Evolutionary conservation across 805 yeast genomes (phyloP).

Genomic region (Sporopachydermia lactativora): DNA sequence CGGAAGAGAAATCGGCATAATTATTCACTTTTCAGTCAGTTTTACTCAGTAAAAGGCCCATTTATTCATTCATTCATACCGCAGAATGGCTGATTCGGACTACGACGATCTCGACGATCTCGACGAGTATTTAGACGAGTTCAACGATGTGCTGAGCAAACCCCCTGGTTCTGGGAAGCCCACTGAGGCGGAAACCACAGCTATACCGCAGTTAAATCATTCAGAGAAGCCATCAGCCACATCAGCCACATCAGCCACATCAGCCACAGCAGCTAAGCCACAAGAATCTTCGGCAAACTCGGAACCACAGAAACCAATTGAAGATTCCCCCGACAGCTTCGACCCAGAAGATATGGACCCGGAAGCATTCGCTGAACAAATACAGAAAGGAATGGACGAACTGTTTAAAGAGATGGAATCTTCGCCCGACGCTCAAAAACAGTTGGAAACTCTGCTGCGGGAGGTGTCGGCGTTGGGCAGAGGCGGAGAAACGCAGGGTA

Average conservation of each 20-base stretch:
- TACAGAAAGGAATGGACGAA: conserved; percentile 25
- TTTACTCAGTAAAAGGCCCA: too few relatives aligned
- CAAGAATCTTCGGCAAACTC: conserved; percentile 13
- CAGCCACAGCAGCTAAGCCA: conserved; percentile 14
- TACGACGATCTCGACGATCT: conserved; percentile 22
- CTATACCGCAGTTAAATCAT: conserved; percentile 8
- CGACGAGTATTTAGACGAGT: conserved; percentile 7
- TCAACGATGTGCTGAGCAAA: neutral
- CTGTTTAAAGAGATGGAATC: conserved; percentile 33
- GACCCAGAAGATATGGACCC: conserved; percentile 8
- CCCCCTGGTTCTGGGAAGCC: conserved; percentile 11
- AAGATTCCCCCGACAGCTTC: conserved; percentile 9
- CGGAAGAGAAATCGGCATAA: too few relatives aligned
- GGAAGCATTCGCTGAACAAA: conserved; percentile 23
- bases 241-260: conserved; percentile 20
- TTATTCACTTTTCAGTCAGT: too few relatives aligned
- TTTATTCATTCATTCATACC: too few relatives aligned
- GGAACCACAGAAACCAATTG: too few relatives aligned
- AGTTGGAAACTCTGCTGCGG: conserved; percentile 30
- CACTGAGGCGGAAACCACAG: conserved; percentile 9
- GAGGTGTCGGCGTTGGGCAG: conserved; percentile 15
- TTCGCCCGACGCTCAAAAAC: conserved; percentile 37
- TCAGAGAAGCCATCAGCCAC: conserved; percentile 8
- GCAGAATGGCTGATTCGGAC: conserved; percentile 8
- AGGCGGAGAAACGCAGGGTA: conserved; percentile 7